Evolutionary conservation across 176 grass and related monocot species (phyloP).

Genomic region (Rhynchospora pubera): DNA sequence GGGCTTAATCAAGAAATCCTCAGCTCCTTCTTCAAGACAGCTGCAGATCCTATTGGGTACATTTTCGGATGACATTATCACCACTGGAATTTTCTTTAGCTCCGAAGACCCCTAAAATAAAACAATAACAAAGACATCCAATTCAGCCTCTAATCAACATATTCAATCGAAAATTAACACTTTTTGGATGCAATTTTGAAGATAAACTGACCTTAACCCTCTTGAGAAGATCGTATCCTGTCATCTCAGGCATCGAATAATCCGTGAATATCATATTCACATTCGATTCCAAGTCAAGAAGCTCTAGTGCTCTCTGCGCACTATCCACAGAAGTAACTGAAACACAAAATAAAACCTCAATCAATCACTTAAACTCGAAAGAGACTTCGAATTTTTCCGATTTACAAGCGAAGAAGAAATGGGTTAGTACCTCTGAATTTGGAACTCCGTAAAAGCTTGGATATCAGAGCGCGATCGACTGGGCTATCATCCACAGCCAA

Average conservation of each 20-base stretch:
- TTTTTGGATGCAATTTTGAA: not conserved
- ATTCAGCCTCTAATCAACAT: not conserved
- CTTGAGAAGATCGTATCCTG: slow-evolving; percentile 87
- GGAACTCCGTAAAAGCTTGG: slow-evolving; percentile 59
- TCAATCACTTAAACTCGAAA: not conserved
- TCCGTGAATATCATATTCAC: slow-evolving; percentile 96
- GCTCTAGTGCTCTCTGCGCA: slow-evolving; percentile 58
- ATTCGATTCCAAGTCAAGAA: slow-evolving; percentile 50
- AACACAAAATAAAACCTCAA: not conserved
- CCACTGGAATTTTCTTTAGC: slow-evolving; percentile 64
- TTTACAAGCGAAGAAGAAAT: not conserved
- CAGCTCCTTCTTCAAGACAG: slow-evolving; percentile 64
- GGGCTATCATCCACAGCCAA: slow-evolving; percentile 84
- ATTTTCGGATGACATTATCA: slow-evolving; percentile 94
- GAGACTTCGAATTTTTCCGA: not conserved
- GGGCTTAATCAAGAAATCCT: slow-evolving; percentile 87
- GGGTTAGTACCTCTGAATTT: slow-evolving; percentile 54
- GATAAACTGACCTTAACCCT: slow-evolving; percentile 41
- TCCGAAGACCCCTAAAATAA: slow-evolving; percentile 41
- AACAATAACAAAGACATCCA: not conserved
- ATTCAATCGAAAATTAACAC: not conserved
- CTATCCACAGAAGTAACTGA: slow-evolving; percentile 81
- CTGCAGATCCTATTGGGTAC: slow-evolving; percentile 62
- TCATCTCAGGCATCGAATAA: slow-evolving; percentile 98
- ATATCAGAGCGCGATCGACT: slow-evolving; percentile 73